These are phyloP conservation scores for Tolypocladium capitatum DNA, from an alignment of 2,329 filamentous ascomycete genomes.

Conservation along the genomic window DNA sequence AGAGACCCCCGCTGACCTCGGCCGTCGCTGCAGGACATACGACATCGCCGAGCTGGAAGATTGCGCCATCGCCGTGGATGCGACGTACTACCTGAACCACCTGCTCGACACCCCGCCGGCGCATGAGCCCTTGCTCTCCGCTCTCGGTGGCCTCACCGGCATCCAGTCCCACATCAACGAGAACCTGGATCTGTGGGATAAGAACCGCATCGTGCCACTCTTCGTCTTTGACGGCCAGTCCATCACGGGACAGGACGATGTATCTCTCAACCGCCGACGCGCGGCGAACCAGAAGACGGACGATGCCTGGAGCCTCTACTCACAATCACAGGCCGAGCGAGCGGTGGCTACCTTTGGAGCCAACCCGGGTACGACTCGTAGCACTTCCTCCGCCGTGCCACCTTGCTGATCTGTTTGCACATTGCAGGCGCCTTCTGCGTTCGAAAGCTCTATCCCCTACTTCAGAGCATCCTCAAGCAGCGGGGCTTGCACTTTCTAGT, in stretches of 20 bases:
- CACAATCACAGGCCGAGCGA: conserved; percentile 61
- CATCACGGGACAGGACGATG: conserved; percentile 61
- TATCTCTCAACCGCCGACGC: conserved; percentile 49
- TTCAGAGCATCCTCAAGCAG: conserved; percentile 61
- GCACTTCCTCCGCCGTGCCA: not conserved
- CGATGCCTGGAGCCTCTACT: conserved; percentile 78
- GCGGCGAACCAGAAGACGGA: conserved; percentile 58
- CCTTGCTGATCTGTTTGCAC: not conserved
- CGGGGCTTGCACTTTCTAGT: conserved; percentile 64
- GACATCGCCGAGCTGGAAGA: conserved; percentile 60
- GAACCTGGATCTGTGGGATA: conserved; percentile 61
- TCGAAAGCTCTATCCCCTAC: conserved; percentile 60
- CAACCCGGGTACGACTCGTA: conserved; percentile 47
- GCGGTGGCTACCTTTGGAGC: conserved; percentile 76
- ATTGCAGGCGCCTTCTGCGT: conserved; percentile 54
- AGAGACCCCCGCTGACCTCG: conserved; percentile 8
- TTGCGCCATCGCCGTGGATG: conserved; percentile 72
- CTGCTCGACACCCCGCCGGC: conserved; percentile 57
- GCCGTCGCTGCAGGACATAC: conserved; percentile 31
- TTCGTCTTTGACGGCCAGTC: conserved; percentile 90
- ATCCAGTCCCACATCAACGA: conserved; percentile 62
- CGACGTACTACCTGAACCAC: conserved; percentile 73
- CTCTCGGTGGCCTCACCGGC: conserved; percentile 77
- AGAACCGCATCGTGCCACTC: conserved; percentile 58
- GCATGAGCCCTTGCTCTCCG: conserved; percentile 79